phyloP scores from a whole-genome alignment of 176 grass and related monocot species.

The Poa pratensis region DNA sequence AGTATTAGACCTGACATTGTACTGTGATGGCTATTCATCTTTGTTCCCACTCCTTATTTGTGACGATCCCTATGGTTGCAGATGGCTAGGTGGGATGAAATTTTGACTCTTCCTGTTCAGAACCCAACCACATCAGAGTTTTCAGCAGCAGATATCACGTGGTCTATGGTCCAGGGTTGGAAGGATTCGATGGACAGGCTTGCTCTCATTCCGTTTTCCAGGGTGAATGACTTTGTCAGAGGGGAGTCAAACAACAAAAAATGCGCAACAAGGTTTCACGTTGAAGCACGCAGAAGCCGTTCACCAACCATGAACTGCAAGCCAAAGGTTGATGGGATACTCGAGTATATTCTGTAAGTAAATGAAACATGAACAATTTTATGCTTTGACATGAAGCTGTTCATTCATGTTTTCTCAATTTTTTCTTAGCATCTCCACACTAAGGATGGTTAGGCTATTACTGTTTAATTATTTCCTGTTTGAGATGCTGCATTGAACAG shows the following conservation, averaged over 20 bases:
- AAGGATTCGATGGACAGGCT: slow-evolving; percentile 87
- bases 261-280: slow-evolving; percentile 84
- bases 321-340: slow-evolving; percentile 97
- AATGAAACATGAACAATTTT: slow-evolving; percentile 13
- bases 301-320: slow-evolving; percentile 67
- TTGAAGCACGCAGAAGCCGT: slow-evolving; percentile 83
- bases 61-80: slow-evolving; percentile 25
- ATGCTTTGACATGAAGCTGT: neutral
- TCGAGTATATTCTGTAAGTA: slow-evolving; percentile 97
- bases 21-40: neutral
- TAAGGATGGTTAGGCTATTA: neutral
- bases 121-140: slow-evolving; percentile 79
- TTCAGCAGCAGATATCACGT: slow-evolving; percentile 80
- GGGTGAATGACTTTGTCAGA: slow-evolving; percentile 86
- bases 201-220: slow-evolving; percentile 87
- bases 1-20: neutral
- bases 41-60: neutral
- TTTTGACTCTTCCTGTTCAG: slow-evolving; percentile 90
- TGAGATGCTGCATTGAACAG: slow-evolving; percentile 30
- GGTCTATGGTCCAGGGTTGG: slow-evolving; percentile 94
- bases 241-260: slow-evolving; percentile 91
- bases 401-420: slow-evolving; percentile 17
- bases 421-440: neutral
- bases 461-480: slow-evolving; percentile 9
- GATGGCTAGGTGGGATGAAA: slow-evolving; percentile 98